Conservation (phyloP, 495 filamentous ascomycete species). For the Hypomontagnella submonticulosa region DNA sequence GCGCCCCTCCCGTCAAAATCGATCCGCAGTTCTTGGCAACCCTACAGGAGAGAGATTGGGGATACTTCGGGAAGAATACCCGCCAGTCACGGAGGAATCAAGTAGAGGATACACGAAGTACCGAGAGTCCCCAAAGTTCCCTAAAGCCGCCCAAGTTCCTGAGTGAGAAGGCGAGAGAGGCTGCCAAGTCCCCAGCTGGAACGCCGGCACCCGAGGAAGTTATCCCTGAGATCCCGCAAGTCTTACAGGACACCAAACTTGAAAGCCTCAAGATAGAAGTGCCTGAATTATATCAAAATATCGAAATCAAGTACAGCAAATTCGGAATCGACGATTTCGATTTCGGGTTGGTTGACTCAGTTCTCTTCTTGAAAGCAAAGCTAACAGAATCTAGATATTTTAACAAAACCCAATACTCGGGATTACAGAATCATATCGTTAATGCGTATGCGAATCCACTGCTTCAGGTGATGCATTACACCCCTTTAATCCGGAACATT, state of each 20-base stretch:
- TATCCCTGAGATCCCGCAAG: conserved; percentile 56
- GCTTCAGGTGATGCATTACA: conserved; percentile 90
- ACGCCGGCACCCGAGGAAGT: conserved; percentile 69
- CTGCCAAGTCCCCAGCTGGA: conserved; percentile 62
- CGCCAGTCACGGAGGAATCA: conserved; percentile 79
- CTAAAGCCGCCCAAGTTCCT: conserved; percentile 83
- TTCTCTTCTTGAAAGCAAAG: neutral
- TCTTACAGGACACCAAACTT: conserved; percentile 65
- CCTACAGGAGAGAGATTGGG: conserved; percentile 74
- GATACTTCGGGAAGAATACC: conserved; percentile 81
- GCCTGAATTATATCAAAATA: conserved; percentile 84
- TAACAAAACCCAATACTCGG: conserved; percentile 90
- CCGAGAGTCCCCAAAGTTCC: conserved; percentile 64
- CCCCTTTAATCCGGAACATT: conserved; percentile 85
- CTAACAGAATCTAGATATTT: conserved; percentile 71
- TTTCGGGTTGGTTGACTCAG: conserved; percentile 74
- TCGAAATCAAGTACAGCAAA: conserved; percentile 96
- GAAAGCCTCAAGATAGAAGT: conserved; percentile 77
- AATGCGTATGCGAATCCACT: conserved; percentile 97
- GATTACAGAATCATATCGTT: conserved; percentile 92
- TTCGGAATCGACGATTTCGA: conserved; percentile 99
- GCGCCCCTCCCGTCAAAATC: conserved; percentile 79
- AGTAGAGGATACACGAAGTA: conserved; percentile 76
- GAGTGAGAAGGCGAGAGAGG: conserved; percentile 87
- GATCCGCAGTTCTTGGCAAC: conserved; percentile 77